phyloP scores from a whole-genome alignment of 495 filamentous ascomycete genomes.

The Aspergillus hancockii region DNA sequence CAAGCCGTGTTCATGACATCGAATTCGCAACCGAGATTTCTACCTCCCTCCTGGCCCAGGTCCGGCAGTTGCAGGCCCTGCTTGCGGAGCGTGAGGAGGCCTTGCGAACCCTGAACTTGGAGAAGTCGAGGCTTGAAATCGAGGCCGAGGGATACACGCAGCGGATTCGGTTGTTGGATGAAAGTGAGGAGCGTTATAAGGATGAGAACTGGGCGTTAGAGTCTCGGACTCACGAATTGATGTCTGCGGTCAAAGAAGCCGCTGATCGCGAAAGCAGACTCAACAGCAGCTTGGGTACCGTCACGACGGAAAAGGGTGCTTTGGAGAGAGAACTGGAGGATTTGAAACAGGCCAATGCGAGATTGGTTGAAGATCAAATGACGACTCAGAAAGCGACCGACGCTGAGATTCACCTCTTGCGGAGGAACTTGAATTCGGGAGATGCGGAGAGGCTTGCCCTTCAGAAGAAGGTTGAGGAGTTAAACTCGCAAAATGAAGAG shows the following conservation, averaged over 20 bases:
- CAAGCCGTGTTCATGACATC: conserved; percentile 85
- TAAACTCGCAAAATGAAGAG: conserved; percentile 85
- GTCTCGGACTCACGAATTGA: conserved; percentile 80
- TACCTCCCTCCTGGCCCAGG: conserved; percentile 83
- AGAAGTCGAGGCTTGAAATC: conserved; percentile 75
- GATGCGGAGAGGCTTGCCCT: conserved; percentile 74
- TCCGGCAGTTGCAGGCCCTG: conserved; percentile 81
- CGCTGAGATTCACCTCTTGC: conserved; percentile 75
- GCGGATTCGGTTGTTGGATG: conserved; percentile 77
- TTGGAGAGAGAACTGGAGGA: conserved; percentile 87
- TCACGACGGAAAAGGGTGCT: conserved; percentile 72
- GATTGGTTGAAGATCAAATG: conserved; percentile 76
- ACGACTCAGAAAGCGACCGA: conserved; percentile 79
- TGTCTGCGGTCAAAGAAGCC: conserved; percentile 66
- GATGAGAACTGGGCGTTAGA: conserved; percentile 98
- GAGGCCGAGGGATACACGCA: conserved; percentile 79
- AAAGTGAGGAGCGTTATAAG: conserved; percentile 92
- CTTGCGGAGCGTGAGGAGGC: conserved; percentile 85
- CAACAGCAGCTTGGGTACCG: conserved; percentile 63
- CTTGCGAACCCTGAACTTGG: conserved; percentile 68
- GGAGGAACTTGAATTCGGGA: conserved; percentile 69
- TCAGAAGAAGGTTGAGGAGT: conserved; percentile 80
- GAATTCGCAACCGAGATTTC: conserved; percentile 96
- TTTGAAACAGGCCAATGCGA: conserved; percentile 72
- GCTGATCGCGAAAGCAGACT: conserved; percentile 79